A percentile compares a stretch with the other conserved stretches of the same genome.
Evolutionary conservation across 2,329 filamentous ascomycete species (phyloP).

Genomic region (Aspergillus latus): DNA sequence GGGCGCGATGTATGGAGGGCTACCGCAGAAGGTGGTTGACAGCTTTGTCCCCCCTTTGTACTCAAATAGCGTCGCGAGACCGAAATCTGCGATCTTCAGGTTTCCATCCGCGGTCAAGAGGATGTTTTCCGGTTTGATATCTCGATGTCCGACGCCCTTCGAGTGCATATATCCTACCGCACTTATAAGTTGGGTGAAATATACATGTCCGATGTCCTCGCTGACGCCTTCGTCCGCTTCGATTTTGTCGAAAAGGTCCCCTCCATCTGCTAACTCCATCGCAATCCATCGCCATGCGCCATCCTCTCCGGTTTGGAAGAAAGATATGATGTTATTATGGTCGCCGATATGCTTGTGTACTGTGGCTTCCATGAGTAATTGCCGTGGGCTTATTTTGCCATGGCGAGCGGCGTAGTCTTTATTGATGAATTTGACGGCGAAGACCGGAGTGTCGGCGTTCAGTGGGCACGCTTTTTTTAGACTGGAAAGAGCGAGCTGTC

Average conservation of each 20-base stretch:
- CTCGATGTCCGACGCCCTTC: slow-evolving; percentile 89
- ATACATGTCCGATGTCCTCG: slow-evolving; percentile 92
- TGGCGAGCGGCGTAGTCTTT: slow-evolving; percentile 89
- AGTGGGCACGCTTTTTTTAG: slow-evolving; percentile 90
- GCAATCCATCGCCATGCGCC: slow-evolving; percentile 91
- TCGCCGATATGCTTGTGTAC: slow-evolving; percentile 85
- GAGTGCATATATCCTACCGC: slow-evolving; percentile 95
- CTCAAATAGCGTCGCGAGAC: slow-evolving; percentile 88
- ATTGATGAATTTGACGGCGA: slow-evolving; percentile 98
- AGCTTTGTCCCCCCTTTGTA: slow-evolving; percentile 80
- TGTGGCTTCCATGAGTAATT: slow-evolving; percentile 87
- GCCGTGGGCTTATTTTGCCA: slow-evolving; percentile 83
- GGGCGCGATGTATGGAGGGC: slow-evolving; percentile 94
- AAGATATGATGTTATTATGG: slow-evolving; percentile 92
- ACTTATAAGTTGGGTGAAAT: slow-evolving; percentile 87
- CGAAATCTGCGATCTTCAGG: slow-evolving; percentile 95
- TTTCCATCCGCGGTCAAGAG: slow-evolving; percentile 80
- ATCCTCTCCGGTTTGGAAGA: slow-evolving; percentile 86
- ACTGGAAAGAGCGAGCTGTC: slow-evolving; percentile 45
- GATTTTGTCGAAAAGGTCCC: slow-evolving; percentile 98
- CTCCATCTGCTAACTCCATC: slow-evolving; percentile 94
- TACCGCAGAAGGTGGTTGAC: slow-evolving; percentile 88
- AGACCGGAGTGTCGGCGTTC: slow-evolving; percentile 69
- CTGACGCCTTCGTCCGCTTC: slow-evolving; percentile 95
- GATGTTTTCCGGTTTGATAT: slow-evolving; percentile 94